Conservation (phyloP, 192 early-diverging fungal genomes). For the Umbelopsis isabellina region DNA sequence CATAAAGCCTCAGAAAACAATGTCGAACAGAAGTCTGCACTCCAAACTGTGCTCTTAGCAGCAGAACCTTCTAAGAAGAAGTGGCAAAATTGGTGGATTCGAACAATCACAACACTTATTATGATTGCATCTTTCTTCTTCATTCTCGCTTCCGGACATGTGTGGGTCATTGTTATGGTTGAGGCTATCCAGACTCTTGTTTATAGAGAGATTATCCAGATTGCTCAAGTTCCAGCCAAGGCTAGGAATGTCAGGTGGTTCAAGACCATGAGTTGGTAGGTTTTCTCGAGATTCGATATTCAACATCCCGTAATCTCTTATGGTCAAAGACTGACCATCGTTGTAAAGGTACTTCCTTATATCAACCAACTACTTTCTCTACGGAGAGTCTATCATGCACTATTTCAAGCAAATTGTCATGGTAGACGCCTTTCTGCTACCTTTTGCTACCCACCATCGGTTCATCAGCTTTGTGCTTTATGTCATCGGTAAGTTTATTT, state of each 20-base stretch:
- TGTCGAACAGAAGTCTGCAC: slow-evolving; percentile 3
- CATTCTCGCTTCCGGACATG: slow-evolving; percentile 76
- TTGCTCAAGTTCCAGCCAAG: slow-evolving; percentile 81
- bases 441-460: slow-evolving; percentile 89
- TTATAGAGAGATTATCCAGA: slow-evolving; percentile 92
- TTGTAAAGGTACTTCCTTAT: slow-evolving; percentile 79
- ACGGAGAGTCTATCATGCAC: slow-evolving; percentile 91
- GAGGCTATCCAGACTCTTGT: slow-evolving; percentile 83
- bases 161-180: slow-evolving; percentile 87
- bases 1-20: not conserved
- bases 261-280: slow-evolving; percentile 84
- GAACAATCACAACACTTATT: slow-evolving; percentile 83
- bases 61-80: slow-evolving; percentile 52
- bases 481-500: slow-evolving; percentile 61
- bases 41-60: slow-evolving; percentile 45
- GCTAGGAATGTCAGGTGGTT: slow-evolving; percentile 91
- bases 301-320: too few relatives aligned
- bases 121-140: slow-evolving; percentile 88
- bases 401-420: slow-evolving; percentile 84
- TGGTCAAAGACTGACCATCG: not conserved
- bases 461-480: slow-evolving; percentile 95
- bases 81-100: slow-evolving; percentile 84
- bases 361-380: slow-evolving; percentile 91
- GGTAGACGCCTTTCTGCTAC: slow-evolving; percentile 82
- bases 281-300: not conserved